Evolutionary conservation across 371 early-diverging fungal genomes (phyloP), one percentile per base, ranked within the genome.

Genomic region (Syncephalastrum racemosum): DNA sequence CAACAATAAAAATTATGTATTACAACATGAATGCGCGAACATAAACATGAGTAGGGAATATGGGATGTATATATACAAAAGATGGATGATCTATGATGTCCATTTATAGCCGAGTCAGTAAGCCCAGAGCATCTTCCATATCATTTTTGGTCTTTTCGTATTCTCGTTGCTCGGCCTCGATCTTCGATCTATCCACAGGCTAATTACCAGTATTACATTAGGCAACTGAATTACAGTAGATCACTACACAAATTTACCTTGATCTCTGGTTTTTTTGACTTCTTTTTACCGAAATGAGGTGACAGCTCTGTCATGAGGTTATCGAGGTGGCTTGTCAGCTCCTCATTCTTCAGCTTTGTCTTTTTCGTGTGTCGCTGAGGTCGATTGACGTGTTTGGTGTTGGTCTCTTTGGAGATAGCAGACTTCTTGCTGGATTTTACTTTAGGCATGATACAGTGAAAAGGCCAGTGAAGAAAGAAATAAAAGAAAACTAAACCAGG

Each of bases 121-220:
- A 57, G 23, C 64, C 67, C 39, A 78, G 62, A 12, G 78, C 75
- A 59, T 56, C 70, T 36, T 78, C 78, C 64, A 78, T 66, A 42
- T 74, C 78, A 24, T 60, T 64, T 50, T 78, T 68, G 10, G 69
- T 66, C 54, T 74, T 70, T 65, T 78, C 78, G 46, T 71, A 78
- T 22, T 63, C 43, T 36, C 58, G 67, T 48, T 78, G 78, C 19
- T 65, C 73, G 53, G 64, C 59, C 36, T 31, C 36, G 36, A 31
- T 31, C 36, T 42, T 71, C 68, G 23, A 78, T 6, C 27, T 63
- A 39, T 55, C 39, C n/a, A 55, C 36, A 46, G 46, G 36, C n/a
- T 23, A 15, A 15, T 24, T 14, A 6, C 4, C 4, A 48, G 8
- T 15, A 48, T 3, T 46, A 6, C 2, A 15, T 45, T 45, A 45